Evolutionary conservation across 2,329 filamentous ascomycete genomes (phyloP), one percentile per base, ranked within the genome.

Genomic region (Hortaea sp.): DNA sequence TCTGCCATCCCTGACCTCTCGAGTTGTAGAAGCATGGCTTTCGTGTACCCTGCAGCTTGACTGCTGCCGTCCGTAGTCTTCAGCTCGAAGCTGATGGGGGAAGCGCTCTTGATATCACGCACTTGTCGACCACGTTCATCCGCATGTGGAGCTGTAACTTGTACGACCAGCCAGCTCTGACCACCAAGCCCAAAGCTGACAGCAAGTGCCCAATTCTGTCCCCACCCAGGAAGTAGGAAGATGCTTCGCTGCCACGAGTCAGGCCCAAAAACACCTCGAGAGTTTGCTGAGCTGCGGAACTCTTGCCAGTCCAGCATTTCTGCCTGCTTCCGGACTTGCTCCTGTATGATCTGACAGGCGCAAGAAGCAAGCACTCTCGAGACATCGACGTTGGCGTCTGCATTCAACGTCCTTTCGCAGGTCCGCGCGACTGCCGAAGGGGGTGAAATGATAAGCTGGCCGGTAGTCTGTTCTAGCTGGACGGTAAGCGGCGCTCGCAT

Each of bases 101-200:
- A 47, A 20, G 55, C 53, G n/a, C 44, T 45, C 20, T 34, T 43
- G 30, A 65, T 54, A 20, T 50, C 44, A 29, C 43, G 50, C 13
- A 39, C 32, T 6, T 43, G 41, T 11, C 30, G 9, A 38, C 48
- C 31, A 11, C 46, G 40, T 9, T 46, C 49, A 20, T 43, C 37
- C 6, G 46, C 27, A 10, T 42, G 43, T 20, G 47, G 5, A 5
- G 39, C 44, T 75, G 67, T 68, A 81, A 78, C 64, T 63, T 83
- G 76, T 45, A 87, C 70, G 49, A 89, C 69, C 80, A 83, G 89
- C 85, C 86, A 94, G 50, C 75, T 76, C 60, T 92, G 85, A 44
- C 86, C 85, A 57, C 75, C 74, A 59, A 85, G 72, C 60, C 82
- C 81, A 61, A 88, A 74, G 44, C 80, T 79, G 40, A 84, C 75